Percentiles rank a stretch among this genome's conserved stretches.
These are phyloP conservation scores for Dictyostelium firmibasis DNA, from an alignment of 78 protist species.

Conservation along the genomic window DNA sequence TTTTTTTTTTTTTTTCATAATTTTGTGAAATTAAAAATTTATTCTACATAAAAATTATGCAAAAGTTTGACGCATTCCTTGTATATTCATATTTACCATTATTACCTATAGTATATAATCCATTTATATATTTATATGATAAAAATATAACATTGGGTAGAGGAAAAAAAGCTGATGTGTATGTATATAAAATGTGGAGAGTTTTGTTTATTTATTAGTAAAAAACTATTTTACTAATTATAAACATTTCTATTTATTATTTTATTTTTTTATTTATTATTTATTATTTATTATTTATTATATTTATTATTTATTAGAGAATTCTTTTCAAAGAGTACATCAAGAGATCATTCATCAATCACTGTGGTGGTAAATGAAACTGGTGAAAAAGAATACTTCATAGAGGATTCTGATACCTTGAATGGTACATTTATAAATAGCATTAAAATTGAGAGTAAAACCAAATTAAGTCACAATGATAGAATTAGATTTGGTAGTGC, in stretches of 20 bases:
- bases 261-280: not conserved
- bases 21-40: not conserved
- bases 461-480: not conserved
- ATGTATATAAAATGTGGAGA: not conserved
- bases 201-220: not conserved
- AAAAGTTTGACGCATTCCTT: slow-evolving; percentile 4
- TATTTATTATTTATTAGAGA: not conserved
- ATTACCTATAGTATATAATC: not conserved
- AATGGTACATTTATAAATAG: slow-evolving; percentile 6
- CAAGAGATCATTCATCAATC: not conserved
- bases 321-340: not conserved
- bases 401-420: not conserved
- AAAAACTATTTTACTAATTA: too few relatives aligned
- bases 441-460: not conserved
- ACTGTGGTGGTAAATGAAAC: not conserved
- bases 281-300: not conserved
- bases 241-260: too few relatives aligned
- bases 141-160: not conserved
- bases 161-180: not conserved
- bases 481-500: slow-evolving; percentile 6
- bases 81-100: slow-evolving; percentile 3
- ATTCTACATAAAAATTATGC: too few relatives aligned
- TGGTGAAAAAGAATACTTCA: not conserved
- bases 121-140: not conserved
- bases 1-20: too few relatives aligned